Evolutionary conservation across 805 yeast genomes (phyloP), one percentile per base, ranked within the genome.

Genomic region (Cyberlindnera veronae): DNA sequence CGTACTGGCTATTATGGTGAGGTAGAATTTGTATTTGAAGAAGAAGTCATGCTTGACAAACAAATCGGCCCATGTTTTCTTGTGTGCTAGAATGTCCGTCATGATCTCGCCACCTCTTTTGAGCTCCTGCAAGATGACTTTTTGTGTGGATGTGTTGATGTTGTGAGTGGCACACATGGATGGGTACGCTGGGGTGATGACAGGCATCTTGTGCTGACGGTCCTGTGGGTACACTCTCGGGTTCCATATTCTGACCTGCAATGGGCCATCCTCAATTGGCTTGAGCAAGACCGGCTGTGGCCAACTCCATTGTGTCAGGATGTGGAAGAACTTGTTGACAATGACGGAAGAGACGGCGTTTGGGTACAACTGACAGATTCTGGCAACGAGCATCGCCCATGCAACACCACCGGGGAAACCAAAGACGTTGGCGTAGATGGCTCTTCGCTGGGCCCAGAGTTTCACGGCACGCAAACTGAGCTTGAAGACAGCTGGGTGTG

Each of bases 381-480:
- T 74, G 2, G 98, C 99, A n/a, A 90, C 97, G 29, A 93, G 63
- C 97, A 93, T 93, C 1, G 99, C 99, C 99, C 99, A 93, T 1
- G 99, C 99, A 35, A 93, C 99, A 63, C 99, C 99, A 56, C 99
- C 99, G 1, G 98, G 99, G 64, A 91, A 93, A 0, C 99, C 99
- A 73, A 84, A 87, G 32, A 93, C 84, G 58, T 93, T 93, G 6
- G 87, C 97, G 64, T 93, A 93, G 13, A 93, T 77, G 0, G 96
- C 98, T 36, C 98, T 74, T 55, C 89, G 78, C 58, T 89, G 91
- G 0, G 99, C 99, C 99, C 99, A 93, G 55, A 93, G 71, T 62
- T 93, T 93, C 48, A 93, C 85, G 13, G 95, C 90, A 49, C 99
- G 71, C 42, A 93, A 68, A 2, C 97, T 96, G 53, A 89, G 90